Conservation (phyloP, 2,329 filamentous ascomycete genomes). For the Neoascochyta sp. region DNA sequence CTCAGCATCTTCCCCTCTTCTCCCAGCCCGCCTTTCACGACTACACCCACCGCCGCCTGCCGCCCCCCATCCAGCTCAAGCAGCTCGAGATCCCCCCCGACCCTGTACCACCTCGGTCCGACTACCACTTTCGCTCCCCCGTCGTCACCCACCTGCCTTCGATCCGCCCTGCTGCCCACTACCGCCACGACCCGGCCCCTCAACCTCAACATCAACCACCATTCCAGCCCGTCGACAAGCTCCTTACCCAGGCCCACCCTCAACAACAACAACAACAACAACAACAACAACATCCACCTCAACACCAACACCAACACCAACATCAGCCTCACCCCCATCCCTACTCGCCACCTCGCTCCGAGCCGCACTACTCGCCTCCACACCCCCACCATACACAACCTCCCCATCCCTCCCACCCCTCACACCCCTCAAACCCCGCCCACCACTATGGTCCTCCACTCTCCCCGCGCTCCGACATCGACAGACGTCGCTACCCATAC, state of each 20-base stretch:
- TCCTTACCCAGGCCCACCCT: no score
- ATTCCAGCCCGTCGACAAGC: constrained; percentile 35
- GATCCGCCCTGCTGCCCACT: constrained; percentile 28
- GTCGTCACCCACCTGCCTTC: constrained; percentile 38
- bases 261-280: no score
- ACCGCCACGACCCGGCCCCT: constrained; percentile 9
- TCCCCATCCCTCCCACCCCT: no score
- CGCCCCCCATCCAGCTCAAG: constrained; percentile 41
- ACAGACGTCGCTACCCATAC: constrained; percentile 28
- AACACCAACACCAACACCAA: constrained; percentile 36
- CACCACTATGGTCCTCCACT: constrained; percentile 36
- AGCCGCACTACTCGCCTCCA: constrained; percentile 41
- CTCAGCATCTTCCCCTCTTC: constrained; percentile 43
- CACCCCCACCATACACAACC: no score
- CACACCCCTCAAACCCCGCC: no score
- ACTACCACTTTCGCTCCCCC: constrained; percentile 40
- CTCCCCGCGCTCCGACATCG: constrained; percentile 37
- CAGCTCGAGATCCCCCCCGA: constrained; percentile 39
- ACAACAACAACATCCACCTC: constrained; percentile 16
- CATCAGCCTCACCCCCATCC: constrained; percentile 33
- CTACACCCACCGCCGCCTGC: constrained; percentile 39
- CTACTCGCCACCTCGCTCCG: constrained; percentile 40
- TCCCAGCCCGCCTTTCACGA: constrained; percentile 40
- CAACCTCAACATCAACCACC: constrained; percentile 19
- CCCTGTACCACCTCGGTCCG: constrained; percentile 36